These are phyloP conservation scores for Penicillium taxi DNA, from an alignment of 495 filamentous ascomycete genomes.

Conservation along the genomic window DNA sequence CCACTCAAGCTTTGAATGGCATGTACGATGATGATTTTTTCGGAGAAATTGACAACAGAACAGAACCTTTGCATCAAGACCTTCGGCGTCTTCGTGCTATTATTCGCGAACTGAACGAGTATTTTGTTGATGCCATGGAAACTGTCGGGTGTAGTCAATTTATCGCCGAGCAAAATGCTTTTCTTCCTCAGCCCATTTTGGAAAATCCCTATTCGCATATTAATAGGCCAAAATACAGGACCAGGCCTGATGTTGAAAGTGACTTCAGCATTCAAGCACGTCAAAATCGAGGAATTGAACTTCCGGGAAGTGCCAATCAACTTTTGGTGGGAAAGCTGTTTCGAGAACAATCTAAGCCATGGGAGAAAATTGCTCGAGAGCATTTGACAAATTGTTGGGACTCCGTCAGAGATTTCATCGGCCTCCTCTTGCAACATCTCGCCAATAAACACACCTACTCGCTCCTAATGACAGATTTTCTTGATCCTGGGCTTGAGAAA, in stretches of 20 bases:
- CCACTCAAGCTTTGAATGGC: conserved; percentile 46
- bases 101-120: conserved; percentile 48
- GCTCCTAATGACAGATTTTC: conserved; percentile 15
- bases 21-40: conserved; percentile 53
- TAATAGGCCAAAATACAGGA: background rate
- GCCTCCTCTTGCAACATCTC: conserved; percentile 19
- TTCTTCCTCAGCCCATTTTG: background rate
- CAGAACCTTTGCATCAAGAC: background rate
- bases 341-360: conserved; percentile 34
- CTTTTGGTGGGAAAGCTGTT: conserved; percentile 37
- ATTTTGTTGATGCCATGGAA: conserved; percentile 46
- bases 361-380: conserved; percentile 21
- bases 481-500: conserved; percentile 20
- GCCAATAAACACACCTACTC: conserved; percentile 25
- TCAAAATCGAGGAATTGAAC: conserved; percentile 30
- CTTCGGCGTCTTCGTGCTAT: conserved; percentile 55
- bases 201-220: background rate
- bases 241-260: conserved; percentile 8
- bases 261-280: conserved; percentile 11
- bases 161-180: background rate
- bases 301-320: conserved; percentile 40
- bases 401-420: conserved; percentile 20
- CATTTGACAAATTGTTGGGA: conserved; percentile 20
- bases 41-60: conserved; percentile 16
- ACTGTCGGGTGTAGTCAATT: background rate